These are phyloP conservation scores for Ichthyophthirius multifiliis DNA, from an alignment of 169 alveolate genomes.

Conservation along the genomic window DNA sequence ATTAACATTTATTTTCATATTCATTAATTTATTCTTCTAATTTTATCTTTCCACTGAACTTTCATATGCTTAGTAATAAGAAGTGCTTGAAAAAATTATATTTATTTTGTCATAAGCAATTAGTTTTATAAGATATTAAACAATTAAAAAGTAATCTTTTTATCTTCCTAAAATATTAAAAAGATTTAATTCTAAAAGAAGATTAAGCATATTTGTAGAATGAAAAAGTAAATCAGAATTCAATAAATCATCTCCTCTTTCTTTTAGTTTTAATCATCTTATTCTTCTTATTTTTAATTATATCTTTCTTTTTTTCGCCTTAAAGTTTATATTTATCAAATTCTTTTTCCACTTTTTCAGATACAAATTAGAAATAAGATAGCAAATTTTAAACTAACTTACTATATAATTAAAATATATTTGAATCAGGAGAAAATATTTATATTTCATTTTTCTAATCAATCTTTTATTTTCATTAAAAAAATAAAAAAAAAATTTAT, in stretches of 20 bases:
- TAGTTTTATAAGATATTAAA: conserved; percentile 4
- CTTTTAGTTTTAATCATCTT: not conserved
- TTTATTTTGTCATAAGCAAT: conserved; percentile 23
- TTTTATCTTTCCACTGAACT: not conserved
- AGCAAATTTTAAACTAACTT: not conserved
- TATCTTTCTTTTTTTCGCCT: not conserved
- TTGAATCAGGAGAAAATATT: not conserved
- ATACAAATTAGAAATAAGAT: not conserved
- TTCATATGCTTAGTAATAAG: not conserved
- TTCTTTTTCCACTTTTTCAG: not conserved
- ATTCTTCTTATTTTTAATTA: not conserved
- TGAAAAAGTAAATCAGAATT: conserved; percentile 16
- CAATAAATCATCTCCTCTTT: not conserved
- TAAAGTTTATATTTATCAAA: not conserved
- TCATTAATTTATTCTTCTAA: not conserved
- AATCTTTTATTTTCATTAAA: not conserved
- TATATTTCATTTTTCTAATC: not conserved
- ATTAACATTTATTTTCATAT: not conserved
- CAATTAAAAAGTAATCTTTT: not conserved
- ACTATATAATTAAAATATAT: not conserved
- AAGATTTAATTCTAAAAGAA: conserved; percentile 23
- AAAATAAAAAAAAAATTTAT: not conserved
- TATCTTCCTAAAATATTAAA: conserved; percentile 5
- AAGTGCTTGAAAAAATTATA: not conserved
- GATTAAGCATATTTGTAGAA: conserved; percentile 18